Percentiles rank a stretch among this genome's conserved stretches.
Evolutionary conservation across 352 stramenopile genomes (phyloP).

Genomic region (Globisporangium spinosum): DNA sequence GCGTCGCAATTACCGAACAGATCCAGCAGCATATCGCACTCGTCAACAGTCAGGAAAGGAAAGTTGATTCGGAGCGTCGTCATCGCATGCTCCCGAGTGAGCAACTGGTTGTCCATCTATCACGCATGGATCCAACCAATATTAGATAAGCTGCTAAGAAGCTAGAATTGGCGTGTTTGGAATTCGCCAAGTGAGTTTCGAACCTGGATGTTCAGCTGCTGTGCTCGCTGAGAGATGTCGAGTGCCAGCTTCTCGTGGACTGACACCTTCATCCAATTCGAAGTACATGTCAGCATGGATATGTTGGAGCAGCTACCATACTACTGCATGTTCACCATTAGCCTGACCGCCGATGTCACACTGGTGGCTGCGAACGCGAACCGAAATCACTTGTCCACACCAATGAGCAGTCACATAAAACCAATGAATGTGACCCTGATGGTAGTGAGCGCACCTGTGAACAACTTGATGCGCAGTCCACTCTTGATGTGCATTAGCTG

Average conservation of each 20-base stretch:
- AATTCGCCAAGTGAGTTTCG: background rate
- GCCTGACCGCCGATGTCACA: slow-evolving; percentile 29
- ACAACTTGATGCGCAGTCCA: slow-evolving; percentile 40
- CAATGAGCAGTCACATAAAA: background rate
- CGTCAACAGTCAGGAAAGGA: slow-evolving; percentile 48
- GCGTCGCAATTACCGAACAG: slow-evolving; percentile 45
- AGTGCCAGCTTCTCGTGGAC: slow-evolving; percentile 56
- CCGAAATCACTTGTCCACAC: background rate
- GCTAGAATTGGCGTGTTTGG: background rate
- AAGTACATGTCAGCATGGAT: background rate
- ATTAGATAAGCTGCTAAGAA: background rate
- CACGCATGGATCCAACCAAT: background rate
- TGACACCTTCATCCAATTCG: slow-evolving; percentile 29
- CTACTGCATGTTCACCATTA: slow-evolving; percentile 39
- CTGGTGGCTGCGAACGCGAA: slow-evolving; percentile 9
- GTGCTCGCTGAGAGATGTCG: slow-evolving; percentile 40
- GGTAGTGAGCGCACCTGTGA: slow-evolving; percentile 28
- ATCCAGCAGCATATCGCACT: slow-evolving; percentile 80
- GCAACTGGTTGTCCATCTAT: slow-evolving; percentile 48
- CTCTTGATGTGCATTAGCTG: slow-evolving; percentile 41
- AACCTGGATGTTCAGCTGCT: slow-evolving; percentile 41
- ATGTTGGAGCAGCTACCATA: background rate
- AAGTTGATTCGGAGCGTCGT: slow-evolving; percentile 46
- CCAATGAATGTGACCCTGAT: background rate
- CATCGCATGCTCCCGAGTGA: slow-evolving; percentile 46